A percentile compares a stretch with the other conserved stretches of the same genome.
Evolutionary conservation across 352 stramenopile genomes (phyloP).

Genomic region (Phytopythium vexans): DNA sequence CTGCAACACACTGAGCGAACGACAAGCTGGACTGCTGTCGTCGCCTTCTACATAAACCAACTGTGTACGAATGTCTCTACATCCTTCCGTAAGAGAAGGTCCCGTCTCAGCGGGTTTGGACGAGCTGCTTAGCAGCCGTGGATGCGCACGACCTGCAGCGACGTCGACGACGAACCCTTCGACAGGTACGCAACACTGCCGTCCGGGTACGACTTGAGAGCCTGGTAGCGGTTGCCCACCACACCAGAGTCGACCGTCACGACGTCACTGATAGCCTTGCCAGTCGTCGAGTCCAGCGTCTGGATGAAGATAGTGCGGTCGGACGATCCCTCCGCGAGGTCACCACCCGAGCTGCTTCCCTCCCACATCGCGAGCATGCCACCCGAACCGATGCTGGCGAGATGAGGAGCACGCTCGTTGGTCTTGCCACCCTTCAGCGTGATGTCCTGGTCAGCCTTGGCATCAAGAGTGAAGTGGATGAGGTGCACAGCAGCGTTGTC

Average conservation of each 20-base stretch:
- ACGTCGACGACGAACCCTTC: slow-evolving; percentile 33
- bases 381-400: slow-evolving; percentile 33
- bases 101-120: no score
- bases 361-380: slow-evolving; percentile 51
- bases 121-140: slow-evolving; percentile 42
- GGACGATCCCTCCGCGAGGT: slow-evolving; percentile 19
- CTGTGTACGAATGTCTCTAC: no score
- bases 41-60: no score
- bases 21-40: no score
- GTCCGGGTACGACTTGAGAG: slow-evolving; percentile 45
- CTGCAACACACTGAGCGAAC: no score
- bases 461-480: slow-evolving; percentile 53
- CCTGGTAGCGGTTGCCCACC: slow-evolving; percentile 63
- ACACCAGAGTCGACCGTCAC: slow-evolving; percentile 38
- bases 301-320: slow-evolving; percentile 49
- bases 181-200: slow-evolving; percentile 51
- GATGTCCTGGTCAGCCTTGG: slow-evolving; percentile 43
- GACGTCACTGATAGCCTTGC: slow-evolving; percentile 37
- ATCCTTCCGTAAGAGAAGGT: no score
- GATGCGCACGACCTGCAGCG: slow-evolving; percentile 45
- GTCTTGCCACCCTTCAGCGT: slow-evolving; percentile 37
- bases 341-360: slow-evolving; percentile 30
- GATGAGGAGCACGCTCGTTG: slow-evolving; percentile 52
- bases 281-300: slow-evolving; percentile 36
- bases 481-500: slow-evolving; percentile 51